phyloP scores from a whole-genome alignment of 75 land plant genomes.

The Cupressus sempervirens region DNA sequence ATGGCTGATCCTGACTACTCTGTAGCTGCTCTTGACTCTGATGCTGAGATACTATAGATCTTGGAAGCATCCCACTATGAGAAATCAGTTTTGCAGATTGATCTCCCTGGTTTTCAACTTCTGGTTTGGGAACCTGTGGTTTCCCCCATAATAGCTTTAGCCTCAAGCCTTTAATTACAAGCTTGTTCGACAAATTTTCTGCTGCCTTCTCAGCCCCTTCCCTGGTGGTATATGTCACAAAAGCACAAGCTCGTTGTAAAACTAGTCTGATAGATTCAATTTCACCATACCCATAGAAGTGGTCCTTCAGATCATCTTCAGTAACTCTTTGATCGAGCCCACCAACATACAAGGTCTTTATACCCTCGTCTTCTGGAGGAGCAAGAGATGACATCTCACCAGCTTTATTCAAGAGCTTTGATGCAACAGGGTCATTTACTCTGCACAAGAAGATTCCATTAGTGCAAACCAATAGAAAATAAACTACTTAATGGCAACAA shows the following conservation, averaged over 20 bases:
- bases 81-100: slow-evolving; percentile 46
- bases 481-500: neutral
- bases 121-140: slow-evolving; percentile 80
- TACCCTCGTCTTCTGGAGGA: slow-evolving; percentile 90
- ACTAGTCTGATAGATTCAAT: slow-evolving; percentile 84
- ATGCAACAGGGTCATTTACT: slow-evolving; percentile 94
- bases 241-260: slow-evolving; percentile 83
- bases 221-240: slow-evolving; percentile 94
- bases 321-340: slow-evolving; percentile 77
- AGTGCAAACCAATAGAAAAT: neutral
- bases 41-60: slow-evolving; percentile 88
- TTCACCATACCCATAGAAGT: slow-evolving; percentile 95
- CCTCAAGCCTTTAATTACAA: slow-evolving; percentile 88
- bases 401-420: slow-evolving; percentile 85
- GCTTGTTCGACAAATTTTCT: slow-evolving; percentile 88
- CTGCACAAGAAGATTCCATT: slow-evolving; percentile 37
- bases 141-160: slow-evolving; percentile 94
- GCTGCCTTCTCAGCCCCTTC: slow-evolving; percentile 98
- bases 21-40: slow-evolving; percentile 55
- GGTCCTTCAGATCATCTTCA: slow-evolving; percentile 84
- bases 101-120: slow-evolving; percentile 56
- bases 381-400: slow-evolving; percentile 92
- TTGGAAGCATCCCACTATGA: slow-evolving; percentile 81
- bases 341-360: slow-evolving; percentile 88
- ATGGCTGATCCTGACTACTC: slow-evolving; percentile 39